These are phyloP conservation scores for Neurospora sp. DNA, from an alignment of 2,329 filamentous ascomycete species.

Conservation along the genomic window DNA sequence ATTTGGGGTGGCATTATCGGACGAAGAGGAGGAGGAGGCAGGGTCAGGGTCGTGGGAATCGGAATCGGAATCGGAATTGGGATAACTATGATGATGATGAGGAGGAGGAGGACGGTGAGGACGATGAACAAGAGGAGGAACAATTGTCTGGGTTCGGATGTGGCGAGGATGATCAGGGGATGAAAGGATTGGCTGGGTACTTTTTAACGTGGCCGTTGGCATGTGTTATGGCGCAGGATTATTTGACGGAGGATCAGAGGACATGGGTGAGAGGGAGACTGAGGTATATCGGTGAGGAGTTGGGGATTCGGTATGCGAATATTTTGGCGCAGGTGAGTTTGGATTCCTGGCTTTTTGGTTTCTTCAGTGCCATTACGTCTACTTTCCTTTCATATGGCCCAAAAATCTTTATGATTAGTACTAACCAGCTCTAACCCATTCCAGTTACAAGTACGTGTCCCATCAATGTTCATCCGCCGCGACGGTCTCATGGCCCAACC, in stretches of 20 bases:
- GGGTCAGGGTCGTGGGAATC: conserved; percentile 33
- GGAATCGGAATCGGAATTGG: conserved; percentile 28
- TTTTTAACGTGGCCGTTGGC: conserved; percentile 51
- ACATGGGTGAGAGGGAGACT: conserved; percentile 45
- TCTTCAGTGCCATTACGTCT: neutral
- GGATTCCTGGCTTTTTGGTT: neutral
- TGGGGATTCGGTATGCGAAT: conserved; percentile 50
- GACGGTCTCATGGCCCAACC: conserved; percentile 40
- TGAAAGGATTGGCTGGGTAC: conserved; percentile 48
- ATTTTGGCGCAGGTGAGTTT: conserved; percentile 42
- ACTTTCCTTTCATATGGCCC: neutral
- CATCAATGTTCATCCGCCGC: conserved; percentile 51
- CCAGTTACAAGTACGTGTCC: conserved; percentile 48
- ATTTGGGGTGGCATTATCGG: conserved; percentile 46
- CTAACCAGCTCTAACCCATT: neutral
- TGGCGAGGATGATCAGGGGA: conserved; percentile 34
- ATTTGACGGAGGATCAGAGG: conserved; percentile 41
- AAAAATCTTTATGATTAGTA: conserved; percentile 1
- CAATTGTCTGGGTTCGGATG: conserved; percentile 37
- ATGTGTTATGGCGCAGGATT: conserved; percentile 46
- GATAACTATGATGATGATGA: neutral
- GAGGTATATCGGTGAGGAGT: conserved; percentile 41
- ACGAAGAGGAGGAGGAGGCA: conserved; percentile 28
- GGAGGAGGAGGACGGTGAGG: neutral
- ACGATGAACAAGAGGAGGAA: conserved; percentile 5